A percentile compares a stretch with the other conserved stretches of the same genome.
phyloP scores from a whole-genome alignment of 768 basidiomycete genomes.

The Leccinum arenicola region DNA sequence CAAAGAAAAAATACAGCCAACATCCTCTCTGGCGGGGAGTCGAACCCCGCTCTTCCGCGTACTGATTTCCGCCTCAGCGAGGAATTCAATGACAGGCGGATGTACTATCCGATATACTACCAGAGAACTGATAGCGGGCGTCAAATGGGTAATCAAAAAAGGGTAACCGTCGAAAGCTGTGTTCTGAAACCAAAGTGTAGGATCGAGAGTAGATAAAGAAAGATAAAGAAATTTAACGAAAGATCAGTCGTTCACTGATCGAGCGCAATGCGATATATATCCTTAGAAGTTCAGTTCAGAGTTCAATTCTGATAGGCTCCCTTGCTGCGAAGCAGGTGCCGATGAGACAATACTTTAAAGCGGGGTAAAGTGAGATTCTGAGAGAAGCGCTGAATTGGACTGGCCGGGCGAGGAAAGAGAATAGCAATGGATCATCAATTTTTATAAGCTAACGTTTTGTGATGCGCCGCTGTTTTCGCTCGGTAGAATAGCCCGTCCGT shows the following conservation, averaged over 20 bases:
- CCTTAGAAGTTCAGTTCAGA: neutral
- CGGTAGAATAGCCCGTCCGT: neutral
- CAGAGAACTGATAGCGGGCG: conserved; percentile 26
- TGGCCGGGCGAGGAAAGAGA: neutral
- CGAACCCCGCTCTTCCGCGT: conserved; percentile 45
- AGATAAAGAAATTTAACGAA: neutral
- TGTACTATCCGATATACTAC: conserved; percentile 54
- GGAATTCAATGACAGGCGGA: conserved; percentile 41
- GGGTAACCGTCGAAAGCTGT: neutral
- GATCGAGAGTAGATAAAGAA: neutral
- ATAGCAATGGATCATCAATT: neutral
- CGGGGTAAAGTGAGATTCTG: neutral
- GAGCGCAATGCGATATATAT: no score
- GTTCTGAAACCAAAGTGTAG: neutral
- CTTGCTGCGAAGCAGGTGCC: neutral
- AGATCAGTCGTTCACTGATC: no score
- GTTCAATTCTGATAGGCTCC: neutral
- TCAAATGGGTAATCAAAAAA: conserved; percentile 12
- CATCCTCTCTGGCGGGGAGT: conserved; percentile 44
- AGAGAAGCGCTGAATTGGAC: neutral
- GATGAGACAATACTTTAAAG: no score
- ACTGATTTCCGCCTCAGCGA: neutral
- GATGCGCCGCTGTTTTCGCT: neutral
- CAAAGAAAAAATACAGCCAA: no score
- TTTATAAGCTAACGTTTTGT: neutral